Evolutionary conservation across 2,329 filamentous ascomycete genomes (phyloP).

Genomic region (Aspergillus sp.): DNA sequence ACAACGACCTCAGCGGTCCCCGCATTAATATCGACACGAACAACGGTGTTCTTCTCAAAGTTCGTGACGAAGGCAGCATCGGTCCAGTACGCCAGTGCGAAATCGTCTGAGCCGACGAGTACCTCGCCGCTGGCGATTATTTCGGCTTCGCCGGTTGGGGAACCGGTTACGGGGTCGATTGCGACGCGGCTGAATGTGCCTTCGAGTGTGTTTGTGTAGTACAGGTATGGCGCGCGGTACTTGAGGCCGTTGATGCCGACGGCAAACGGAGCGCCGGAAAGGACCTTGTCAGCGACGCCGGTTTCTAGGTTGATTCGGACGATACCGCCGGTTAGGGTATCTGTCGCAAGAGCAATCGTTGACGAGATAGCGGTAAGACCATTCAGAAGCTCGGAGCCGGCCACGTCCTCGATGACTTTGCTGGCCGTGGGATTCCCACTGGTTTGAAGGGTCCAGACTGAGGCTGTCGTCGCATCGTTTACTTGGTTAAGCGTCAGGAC

Average conservation of each 20-base stretch:
- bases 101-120: background rate
- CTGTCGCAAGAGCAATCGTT: background rate
- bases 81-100: background rate
- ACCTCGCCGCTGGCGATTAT: background rate
- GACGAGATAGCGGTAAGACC: background rate
- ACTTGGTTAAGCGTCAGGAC: background rate
- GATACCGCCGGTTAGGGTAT: background rate
- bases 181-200: constrained; percentile 5
- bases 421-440: background rate
- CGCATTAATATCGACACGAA: background rate
- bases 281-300: background rate
- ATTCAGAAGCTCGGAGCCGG: background rate
- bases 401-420: constrained; percentile 5
- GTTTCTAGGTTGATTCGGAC: background rate
- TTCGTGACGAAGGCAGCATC: constrained; percentile 7
- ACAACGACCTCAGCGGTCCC: constrained; percentile 1
- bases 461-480: background rate
- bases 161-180: background rate
- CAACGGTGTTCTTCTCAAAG: background rate
- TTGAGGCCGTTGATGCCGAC: constrained; percentile 1
- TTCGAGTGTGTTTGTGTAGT: constrained; percentile 4
- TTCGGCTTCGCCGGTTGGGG: background rate
- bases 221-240: constrained; percentile 2
- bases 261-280: background rate
- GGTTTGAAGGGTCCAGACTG: background rate